A percentile compares a stretch with the other conserved stretches of the same genome.
Evolutionary conservation across 352 stramenopile species (phyloP).

Genomic region (Phytophthora pluvialis): DNA sequence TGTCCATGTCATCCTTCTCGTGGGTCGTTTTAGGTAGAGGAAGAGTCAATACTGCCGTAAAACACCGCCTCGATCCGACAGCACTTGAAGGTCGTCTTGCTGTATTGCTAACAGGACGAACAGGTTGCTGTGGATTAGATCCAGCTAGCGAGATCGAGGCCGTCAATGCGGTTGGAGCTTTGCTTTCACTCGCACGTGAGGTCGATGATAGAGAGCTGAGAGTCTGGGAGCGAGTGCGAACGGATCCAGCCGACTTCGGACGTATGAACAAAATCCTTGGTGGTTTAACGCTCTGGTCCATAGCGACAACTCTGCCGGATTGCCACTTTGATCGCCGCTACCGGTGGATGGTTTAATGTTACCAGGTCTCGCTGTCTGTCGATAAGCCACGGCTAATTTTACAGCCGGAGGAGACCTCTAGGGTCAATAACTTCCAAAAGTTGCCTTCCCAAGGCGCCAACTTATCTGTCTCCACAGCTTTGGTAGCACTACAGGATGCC

Average conservation of each 20-base stretch:
- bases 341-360: neutral
- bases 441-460: too few species aligned
- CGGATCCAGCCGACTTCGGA: slow-evolving; percentile 30
- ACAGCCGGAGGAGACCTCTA: neutral
- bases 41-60: neutral
- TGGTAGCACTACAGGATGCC: slow-evolving; percentile 20
- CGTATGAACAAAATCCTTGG: slow-evolving; percentile 37
- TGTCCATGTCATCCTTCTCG: neutral
- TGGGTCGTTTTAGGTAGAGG: slow-evolving; percentile 4
- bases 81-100: slow-evolving; percentile 29
- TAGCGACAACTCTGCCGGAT: neutral
- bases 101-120: slow-evolving; percentile 12
- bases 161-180: neutral
- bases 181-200: neutral
- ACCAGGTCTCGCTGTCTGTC: too few species aligned
- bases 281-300: slow-evolving; percentile 26
- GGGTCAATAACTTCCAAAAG: neutral
- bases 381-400: slow-evolving; percentile 3
- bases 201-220: slow-evolving; percentile 1
- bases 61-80: slow-evolving; percentile 17
- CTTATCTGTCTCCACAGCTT: neutral
- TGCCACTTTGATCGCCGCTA: neutral
- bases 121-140: slow-evolving; percentile 8
- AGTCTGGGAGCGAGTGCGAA: slow-evolving; percentile 4
- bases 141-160: slow-evolving; percentile 13